A percentile compares a stretch with the other conserved stretches of the same genome.
phyloP scores from a whole-genome alignment of 2,329 filamentous ascomycete genomes.

The Fusarium scirpi region DNA sequence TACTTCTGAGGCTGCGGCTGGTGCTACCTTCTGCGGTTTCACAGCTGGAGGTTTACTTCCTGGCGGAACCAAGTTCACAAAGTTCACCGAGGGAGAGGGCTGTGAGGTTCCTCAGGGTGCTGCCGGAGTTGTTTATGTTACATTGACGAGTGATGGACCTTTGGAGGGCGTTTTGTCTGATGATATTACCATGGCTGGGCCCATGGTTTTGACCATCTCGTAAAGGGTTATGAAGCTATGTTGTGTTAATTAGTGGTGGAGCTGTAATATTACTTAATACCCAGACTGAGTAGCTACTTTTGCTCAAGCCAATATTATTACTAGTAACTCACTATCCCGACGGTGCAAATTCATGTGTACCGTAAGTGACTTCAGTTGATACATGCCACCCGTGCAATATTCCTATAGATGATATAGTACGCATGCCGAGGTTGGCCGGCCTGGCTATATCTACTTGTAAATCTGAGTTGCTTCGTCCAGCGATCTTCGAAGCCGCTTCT shows the following conservation, averaged over 20 bases:
- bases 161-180: slow-evolving; percentile 66
- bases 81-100: slow-evolving; percentile 63
- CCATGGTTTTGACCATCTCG: slow-evolving; percentile 67
- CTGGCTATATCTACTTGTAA: slow-evolving; percentile 21
- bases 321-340: slow-evolving; percentile 14
- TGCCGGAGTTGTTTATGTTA: slow-evolving; percentile 74
- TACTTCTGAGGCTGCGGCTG: slow-evolving; percentile 61
- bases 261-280: slow-evolving; percentile 30
- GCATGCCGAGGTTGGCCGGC: slow-evolving; percentile 17
- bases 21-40: slow-evolving; percentile 73
- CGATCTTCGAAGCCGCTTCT: slow-evolving; percentile 12
- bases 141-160: slow-evolving; percentile 68
- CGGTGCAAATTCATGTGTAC: not conserved
- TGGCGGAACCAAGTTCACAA: slow-evolving; percentile 70
- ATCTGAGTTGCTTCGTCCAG: slow-evolving; percentile 14
- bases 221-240: not conserved
- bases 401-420: slow-evolving; percentile 27
- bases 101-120: slow-evolving; percentile 73
- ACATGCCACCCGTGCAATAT: slow-evolving; percentile 6
- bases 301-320: slow-evolving; percentile 28
- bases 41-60: slow-evolving; percentile 68
- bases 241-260: slow-evolving; percentile 4
- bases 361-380: not conserved
- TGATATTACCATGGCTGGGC: slow-evolving; percentile 74
- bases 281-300: slow-evolving; percentile 20